Evolutionary conservation across 2,329 filamentous ascomycete genomes (phyloP), one percentile per base, ranked within the genome.

Genomic region (Clarireedia hainanense): DNA sequence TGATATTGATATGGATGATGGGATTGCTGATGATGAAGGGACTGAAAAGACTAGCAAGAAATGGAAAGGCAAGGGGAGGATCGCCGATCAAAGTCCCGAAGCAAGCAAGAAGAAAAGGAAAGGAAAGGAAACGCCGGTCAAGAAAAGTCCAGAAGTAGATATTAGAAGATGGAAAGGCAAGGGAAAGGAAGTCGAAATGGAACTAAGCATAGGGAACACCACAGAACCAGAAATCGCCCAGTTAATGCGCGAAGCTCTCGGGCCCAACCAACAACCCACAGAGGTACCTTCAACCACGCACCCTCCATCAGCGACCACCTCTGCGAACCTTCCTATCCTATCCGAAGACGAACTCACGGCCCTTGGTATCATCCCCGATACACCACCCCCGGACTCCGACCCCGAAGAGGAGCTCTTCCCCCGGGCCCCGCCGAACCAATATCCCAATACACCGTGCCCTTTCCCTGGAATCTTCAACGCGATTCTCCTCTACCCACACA

Each of bases 81-180:
- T 3, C 17, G 23, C 24, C 7, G 42, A 45, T 26, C 10, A 45
- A 26, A 5, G 9, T 20, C 17, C 39, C 9, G 39, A 42, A 42
- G 17, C 17, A 20, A 12, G 30, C 1, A 34, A 14, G 10, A 34
- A 34, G 30, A 34, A 34, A 34, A 34, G 2, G 9, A 34, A 34
- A 34, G 30, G 30, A 12, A 42, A 42, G 7, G 39, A n/a, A 42
- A 42, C 39, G 1, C 10, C n/a, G 9, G n/a, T n/a, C 15, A 1
- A n/a, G 4, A 6, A 17, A 42, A 34, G 20, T 23, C 20, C 34
- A 23, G 34, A 47, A 2, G 12, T 27, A 4, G n/a, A 20, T 15
- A 12, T 14, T 14, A 48, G 37, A 15, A 48, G 27, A 36, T 53
- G 50, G 40, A 52, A 52, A 30, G 50, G 50, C 6, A 52, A 52